Evolutionary conservation across 768 basidiomycete species (phyloP), one percentile per base, ranked within the genome.

Genomic region (Lentinula edodes): DNA sequence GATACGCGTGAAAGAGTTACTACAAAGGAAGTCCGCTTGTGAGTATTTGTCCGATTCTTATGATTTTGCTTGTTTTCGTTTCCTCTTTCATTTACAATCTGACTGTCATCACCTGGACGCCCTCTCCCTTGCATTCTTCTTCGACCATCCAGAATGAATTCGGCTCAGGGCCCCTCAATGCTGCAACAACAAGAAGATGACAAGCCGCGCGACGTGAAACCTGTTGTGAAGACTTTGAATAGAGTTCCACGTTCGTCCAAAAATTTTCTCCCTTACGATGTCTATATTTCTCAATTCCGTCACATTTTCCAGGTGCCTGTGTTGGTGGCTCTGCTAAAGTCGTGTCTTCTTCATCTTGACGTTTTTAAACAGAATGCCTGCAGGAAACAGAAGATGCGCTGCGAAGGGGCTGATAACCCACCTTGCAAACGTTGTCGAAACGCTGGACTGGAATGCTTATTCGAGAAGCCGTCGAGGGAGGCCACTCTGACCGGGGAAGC

Each of bases 311-410:
- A 93, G 91, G 91, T 70, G 91, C 91, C 60, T 93, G 91, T 68
- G 91, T 93, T 73, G 74, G 84, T 78, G 34, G 41, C 16, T 48
- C 6, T 35, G 51, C 36, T 41, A 15, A 45, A 20, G 28, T 8
- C 28, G 36, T 7, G 35, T 61, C 34, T 52, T 62, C 41, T 52
- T 50, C 36, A 39, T 61, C 15, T 58, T 52, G 35, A 62, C 52
- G 62, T 64, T 69, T 66, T 72, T 5, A 38, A 23, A 41, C 64
- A 95, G 93, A 95, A 95, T 86, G 91, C 93, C 16, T 96, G 95
- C 74, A 81, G 95, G 67, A 91, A 93, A 69, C 94, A 95, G 80
- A 97, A 97, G 78, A 97, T 97, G 95, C 82, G 94, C 67, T 98
- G 95, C 71, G 93, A 95, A 73, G 94, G 93, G 1, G 95, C 94